A percentile compares a stretch with the other conserved stretches of the same genome.
These are phyloP conservation scores for Euphorbia lathyris DNA, from an alignment of 345 rosid genomes.

Conservation along the genomic window DNA sequence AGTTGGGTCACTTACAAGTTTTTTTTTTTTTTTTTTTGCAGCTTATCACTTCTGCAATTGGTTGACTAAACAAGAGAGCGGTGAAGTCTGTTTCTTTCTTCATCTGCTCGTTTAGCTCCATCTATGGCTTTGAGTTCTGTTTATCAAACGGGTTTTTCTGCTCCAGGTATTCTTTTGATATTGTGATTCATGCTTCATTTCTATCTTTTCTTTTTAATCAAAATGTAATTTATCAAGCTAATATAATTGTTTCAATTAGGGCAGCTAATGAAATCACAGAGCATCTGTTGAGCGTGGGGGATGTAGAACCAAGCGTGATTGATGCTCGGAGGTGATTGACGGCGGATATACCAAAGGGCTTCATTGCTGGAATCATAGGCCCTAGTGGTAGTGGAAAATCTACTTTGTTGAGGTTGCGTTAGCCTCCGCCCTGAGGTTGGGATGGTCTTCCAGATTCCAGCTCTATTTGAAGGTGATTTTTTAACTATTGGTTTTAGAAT, in stretches of 20 bases:
- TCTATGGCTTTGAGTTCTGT: neutral
- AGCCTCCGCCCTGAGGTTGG: constrained; percentile 80
- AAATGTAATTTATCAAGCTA: neutral
- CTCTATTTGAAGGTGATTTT: constrained; percentile 62
- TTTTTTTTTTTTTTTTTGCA: too few relatives aligned
- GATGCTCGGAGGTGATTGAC: constrained; percentile 44
- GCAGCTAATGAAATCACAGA: constrained; percentile 16
- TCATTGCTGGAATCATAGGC: constrained; percentile 77
- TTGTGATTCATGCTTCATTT: neutral
- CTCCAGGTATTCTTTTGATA: neutral
- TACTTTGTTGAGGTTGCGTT: constrained; percentile 64
- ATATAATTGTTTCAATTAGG: neutral
- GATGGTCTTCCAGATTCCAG: constrained; percentile 95
- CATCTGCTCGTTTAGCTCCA: neutral
- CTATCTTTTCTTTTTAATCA: neutral
- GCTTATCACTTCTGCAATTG: neutral
- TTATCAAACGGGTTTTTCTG: neutral
- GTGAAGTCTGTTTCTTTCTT: neutral
- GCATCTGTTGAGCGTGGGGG: constrained; percentile 33
- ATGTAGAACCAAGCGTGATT: constrained; percentile 12
- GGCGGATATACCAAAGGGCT: constrained; percentile 57
- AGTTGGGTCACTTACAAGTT: too few relatives aligned
- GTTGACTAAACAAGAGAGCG: too few relatives aligned
- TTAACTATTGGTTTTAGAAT: too few relatives aligned
- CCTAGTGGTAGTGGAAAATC: constrained; percentile 98